Base-by-base conservation (phyloP, 2,329 filamentous ascomycete genomes). In the Fusarium sp. region DNA sequence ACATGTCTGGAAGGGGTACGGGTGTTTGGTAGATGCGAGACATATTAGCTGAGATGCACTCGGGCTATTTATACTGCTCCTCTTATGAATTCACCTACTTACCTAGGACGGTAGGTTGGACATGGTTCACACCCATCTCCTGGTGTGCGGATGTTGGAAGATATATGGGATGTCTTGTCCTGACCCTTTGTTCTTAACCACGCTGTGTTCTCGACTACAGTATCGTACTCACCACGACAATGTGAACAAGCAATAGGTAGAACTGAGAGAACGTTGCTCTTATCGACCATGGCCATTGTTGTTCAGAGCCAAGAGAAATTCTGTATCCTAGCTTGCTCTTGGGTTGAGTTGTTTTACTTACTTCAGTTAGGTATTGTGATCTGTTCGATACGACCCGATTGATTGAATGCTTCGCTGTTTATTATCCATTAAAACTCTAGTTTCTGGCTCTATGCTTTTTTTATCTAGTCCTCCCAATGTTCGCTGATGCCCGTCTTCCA, bases 381-480 rank as follows among this genome's bases (percentile, higher is more conserved):
- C 33, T 35, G 33, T 35, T 35, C 33, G 11, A 35, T 35, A 35
- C 33, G 13, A 6, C 33, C 20, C 16, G 7, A 35, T 33, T 18
- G 31, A 57, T 25, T 36, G 11, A 57, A 57, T 36, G 27, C 18
- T 18, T 58, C 33, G 45, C 42, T 62, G 27, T 56, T 40, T 42
- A 58, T 71, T 72, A 58, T 25, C 63, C 50, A 69, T 66, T 35
- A 61, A 47, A 59, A 52, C 38, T 67, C 33, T 52, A 52, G n/a
- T 54, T 38, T 36, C 29, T 16, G 58, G 5, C 11, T 73, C 63
- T 69, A 66, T 71, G 18, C 29, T 66, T 57, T 66, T 57, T 65
- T 70, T 65, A 79, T 79, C 76, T 73, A 62, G 71, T 65, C 63
- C 81, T 78, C 10, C 80, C 80, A 76, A 75, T 76, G 29, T 76